Evolutionary conservation across 2,329 filamentous ascomycete genomes (phyloP).

Genomic region (Fusarium sp.): DNA sequence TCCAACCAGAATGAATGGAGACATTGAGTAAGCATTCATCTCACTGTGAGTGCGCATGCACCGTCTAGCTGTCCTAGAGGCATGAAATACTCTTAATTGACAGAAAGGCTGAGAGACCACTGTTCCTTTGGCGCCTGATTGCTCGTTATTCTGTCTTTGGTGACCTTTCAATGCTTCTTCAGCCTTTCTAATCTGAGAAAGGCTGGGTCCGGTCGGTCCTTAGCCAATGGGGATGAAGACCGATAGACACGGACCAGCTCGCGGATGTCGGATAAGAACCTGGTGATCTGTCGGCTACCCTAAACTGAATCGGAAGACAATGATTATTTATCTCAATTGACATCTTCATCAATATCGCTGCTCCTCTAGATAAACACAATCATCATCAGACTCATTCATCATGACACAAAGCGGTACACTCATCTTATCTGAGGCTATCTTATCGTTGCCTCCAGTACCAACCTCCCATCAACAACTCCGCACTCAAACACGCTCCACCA

Average conservation of each 20-base stretch:
- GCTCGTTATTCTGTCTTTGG: background rate
- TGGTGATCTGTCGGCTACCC: background rate
- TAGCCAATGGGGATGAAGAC: constrained; percentile 10
- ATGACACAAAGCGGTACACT: background rate
- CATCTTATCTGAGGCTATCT: background rate
- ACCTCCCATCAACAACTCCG: background rate
- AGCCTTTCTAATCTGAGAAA: no score
- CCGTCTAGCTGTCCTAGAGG: no score
- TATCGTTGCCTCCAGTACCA: fast-evolving
- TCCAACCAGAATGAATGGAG: background rate
- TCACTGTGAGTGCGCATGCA: no score
- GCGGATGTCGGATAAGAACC: constrained; percentile 19
- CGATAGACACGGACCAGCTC: background rate
- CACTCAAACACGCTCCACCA: background rate
- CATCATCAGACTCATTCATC: fast-evolving
- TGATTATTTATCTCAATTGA: background rate
- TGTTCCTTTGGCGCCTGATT: no score
- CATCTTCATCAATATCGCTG: background rate
- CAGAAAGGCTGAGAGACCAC: no score
- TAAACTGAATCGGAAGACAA: background rate
- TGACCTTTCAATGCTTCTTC: background rate
- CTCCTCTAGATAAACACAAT: background rate
- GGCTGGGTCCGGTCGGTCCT: fast-evolving
- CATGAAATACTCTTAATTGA: no score
- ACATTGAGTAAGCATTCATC: no score